phyloP scores from a whole-genome alignment of 2,329 filamentous ascomycete species.

The Colletotrichum camelliae region DNA sequence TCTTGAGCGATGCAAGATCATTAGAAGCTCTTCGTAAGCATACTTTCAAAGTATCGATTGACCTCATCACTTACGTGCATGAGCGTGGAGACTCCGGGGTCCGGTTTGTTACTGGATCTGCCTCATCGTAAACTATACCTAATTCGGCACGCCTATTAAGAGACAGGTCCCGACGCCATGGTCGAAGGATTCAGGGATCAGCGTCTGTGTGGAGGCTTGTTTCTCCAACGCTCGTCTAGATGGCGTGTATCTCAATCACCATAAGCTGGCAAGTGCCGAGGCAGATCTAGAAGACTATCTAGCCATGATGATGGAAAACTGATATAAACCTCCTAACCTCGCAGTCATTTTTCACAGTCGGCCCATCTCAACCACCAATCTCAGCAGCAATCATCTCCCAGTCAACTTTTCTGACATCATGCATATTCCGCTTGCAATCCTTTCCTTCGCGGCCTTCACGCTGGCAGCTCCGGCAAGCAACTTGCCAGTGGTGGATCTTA shows the following conservation, averaged over 20 bases:
- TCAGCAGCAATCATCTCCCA: neutral
- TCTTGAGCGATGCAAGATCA: neutral
- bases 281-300: neutral
- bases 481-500: neutral
- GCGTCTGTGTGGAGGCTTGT: neutral
- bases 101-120: fast-evolving
- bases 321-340: neutral
- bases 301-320: neutral
- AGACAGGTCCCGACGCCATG: neutral
- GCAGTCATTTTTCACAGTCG: neutral
- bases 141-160: neutral
- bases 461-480: neutral
- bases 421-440: neutral
- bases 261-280: neutral
- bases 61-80: neutral
- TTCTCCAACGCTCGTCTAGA: neutral
- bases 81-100: neutral
- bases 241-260: neutral
- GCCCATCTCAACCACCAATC: neutral
- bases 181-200: neutral
- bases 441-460: neutral
- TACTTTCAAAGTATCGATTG: neutral
- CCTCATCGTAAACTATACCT: neutral
- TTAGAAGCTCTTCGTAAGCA: neutral
- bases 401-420: neutral